These are phyloP conservation scores for Chrysoporthe cubensis DNA, from an alignment of 2,329 filamentous ascomycete species.

Conservation along the genomic window DNA sequence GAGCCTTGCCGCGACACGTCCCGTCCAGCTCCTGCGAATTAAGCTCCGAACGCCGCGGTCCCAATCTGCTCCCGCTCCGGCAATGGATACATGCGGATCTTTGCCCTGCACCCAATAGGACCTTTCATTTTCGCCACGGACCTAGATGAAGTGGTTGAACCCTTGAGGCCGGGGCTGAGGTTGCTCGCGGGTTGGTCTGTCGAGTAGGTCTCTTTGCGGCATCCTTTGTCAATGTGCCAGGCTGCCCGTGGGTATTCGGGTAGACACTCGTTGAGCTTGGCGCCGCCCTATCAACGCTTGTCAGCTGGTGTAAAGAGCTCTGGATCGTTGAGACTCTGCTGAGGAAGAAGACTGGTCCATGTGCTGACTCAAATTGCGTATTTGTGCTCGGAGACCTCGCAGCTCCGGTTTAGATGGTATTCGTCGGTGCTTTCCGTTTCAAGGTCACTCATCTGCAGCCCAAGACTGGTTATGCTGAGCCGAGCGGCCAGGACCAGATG, in stretches of 20 bases:
- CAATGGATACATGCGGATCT: conserved; percentile 40
- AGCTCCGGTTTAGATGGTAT: no score
- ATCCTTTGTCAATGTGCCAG: not conserved
- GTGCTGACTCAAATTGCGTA: no score
- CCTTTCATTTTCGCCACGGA: conserved; percentile 31
- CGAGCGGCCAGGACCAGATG: no score
- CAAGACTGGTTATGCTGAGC: no score
- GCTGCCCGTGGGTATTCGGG: not conserved
- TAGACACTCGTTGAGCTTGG: not conserved
- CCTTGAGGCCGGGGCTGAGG: conserved; percentile 34
- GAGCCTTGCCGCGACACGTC: not conserved
- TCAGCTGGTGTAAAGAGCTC: no score
- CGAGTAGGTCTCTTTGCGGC: not conserved
- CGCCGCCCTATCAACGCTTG: no score
- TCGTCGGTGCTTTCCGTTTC: no score
- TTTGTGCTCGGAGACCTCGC: no score
- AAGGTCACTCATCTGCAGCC: no score
- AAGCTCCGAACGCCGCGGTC: conserved; percentile 32
- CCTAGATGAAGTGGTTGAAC: conserved; percentile 35
- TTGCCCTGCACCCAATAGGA: conserved; percentile 36
- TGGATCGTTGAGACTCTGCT: no score
- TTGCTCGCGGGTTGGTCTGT: conserved; percentile 4
- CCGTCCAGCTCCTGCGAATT: conserved; percentile 11
- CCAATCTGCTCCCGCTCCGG: conserved; percentile 33
- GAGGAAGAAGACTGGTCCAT: no score